phyloP scores from a whole-genome alignment of 2,329 filamentous ascomycete species.

The Dichotomopilus funicola region DNA sequence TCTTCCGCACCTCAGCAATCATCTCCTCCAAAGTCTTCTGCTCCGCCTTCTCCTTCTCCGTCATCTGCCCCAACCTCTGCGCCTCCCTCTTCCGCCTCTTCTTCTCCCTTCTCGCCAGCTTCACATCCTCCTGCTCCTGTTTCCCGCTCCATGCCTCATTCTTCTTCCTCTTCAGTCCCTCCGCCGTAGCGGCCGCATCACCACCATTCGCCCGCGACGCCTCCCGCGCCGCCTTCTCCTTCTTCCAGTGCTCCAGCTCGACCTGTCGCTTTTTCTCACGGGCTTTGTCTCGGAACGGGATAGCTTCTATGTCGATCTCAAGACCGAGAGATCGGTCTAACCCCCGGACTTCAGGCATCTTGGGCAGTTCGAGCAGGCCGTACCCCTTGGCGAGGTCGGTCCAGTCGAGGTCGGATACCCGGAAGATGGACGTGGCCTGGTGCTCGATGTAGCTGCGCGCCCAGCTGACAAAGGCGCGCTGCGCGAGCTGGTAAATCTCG shows the following conservation, averaged over 20 bases:
- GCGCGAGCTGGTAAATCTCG: slow-evolving; percentile 76
- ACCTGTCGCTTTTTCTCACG: slow-evolving; percentile 60
- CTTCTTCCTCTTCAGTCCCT: slow-evolving; percentile 49
- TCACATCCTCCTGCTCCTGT: slow-evolving; percentile 57
- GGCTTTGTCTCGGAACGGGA: slow-evolving; percentile 64
- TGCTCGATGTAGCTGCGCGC: slow-evolving; percentile 88
- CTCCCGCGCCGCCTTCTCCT: slow-evolving; percentile 31
- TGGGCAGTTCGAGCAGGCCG: slow-evolving; percentile 79
- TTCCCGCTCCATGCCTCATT: slow-evolving; percentile 69
- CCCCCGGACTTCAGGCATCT: slow-evolving; percentile 82
- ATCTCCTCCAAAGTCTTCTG: slow-evolving; percentile 57
- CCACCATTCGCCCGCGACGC: slow-evolving; percentile 33
- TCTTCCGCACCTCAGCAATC: slow-evolving; percentile 55
- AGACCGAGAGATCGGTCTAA: slow-evolving; percentile 56
- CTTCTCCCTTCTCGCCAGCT: slow-evolving; percentile 35
- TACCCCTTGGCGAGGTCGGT: slow-evolving; percentile 71
- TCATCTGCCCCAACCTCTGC: slow-evolving; percentile 57
- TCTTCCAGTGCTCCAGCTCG: slow-evolving; percentile 45
- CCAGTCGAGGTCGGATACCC: slow-evolving; percentile 78
- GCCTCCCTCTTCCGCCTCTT: slow-evolving; percentile 46
- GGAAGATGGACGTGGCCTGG: slow-evolving; percentile 85
- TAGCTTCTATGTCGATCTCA: slow-evolving; percentile 60
- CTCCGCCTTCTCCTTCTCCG: slow-evolving; percentile 60
- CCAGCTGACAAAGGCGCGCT: slow-evolving; percentile 90
- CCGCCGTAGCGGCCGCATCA: slow-evolving; percentile 7